Base-by-base conservation (phyloP, 768 basidiomycete species). In the Rhizopogon vinicolor region DNA sequence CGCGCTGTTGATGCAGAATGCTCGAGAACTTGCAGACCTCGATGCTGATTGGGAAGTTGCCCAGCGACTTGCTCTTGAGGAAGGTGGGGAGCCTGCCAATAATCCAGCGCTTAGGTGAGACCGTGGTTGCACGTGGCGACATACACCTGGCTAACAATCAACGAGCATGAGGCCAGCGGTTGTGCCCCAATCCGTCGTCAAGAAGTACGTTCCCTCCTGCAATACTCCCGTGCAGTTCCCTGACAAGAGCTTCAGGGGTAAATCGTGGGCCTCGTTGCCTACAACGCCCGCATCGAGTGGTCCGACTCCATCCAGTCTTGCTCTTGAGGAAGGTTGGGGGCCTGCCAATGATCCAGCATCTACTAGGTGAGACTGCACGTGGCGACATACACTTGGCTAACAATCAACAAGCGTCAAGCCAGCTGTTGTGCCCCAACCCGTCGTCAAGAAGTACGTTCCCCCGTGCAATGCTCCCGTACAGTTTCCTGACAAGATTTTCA, bases 261-360 rank as follows among this genome's bases (percentile, higher is more conserved):
- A 61, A 33, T 65, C 68, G 3, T 33, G 22, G 22, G 22, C 51
- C 33, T 60, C 58, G 39, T 1, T 68, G 41, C 31, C 31, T 49
- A 64, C 7, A 39, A 4, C 13, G 12, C n/a, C 45, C n/a, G 45
- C 1, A 18, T 49, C 55, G 51, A 19, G 22, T 16, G 16, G 42
- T 42, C 41, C 12, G 7, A 35, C 29, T 31, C 2, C 22, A 22
- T 22, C 22, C 22, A 22, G 22, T 22, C 22, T 22, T 22, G 22
- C 22, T 22, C 22, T 22, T 22, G 22, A 22, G 22, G 22, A 22
- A 22, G 22, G 22, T 22, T 1, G 22, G 22, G 22, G 22, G 22
- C 22, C 22, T 22, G 22, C 22, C 22, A 22, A 22, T 22, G 22
- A 22, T 22, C 22, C 22, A 22, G 22, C 22, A 22, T 2, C 22